phyloP scores from a whole-genome alignment of 2,329 filamentous ascomycete species.

The Akanthomyces dipterigenus region DNA sequence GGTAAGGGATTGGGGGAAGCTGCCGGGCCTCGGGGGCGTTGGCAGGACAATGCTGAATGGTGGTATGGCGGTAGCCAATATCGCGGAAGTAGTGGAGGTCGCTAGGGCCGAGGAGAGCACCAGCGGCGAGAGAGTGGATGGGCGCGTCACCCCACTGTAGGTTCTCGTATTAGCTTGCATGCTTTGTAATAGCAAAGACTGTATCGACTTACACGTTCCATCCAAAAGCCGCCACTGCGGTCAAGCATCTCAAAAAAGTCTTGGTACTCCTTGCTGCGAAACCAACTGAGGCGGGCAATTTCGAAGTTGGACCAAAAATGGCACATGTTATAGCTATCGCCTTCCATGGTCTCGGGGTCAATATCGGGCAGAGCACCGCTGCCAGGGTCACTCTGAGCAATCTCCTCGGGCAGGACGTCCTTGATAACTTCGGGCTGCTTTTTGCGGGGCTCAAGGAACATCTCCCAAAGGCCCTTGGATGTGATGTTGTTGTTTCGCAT shows the following conservation, averaged over 20 bases:
- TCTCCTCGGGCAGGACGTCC: slow-evolving; percentile 69
- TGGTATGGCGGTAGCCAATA: slow-evolving; percentile 96
- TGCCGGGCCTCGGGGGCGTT: slow-evolving; percentile 81
- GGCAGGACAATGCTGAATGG: slow-evolving; percentile 95
- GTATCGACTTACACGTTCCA: slow-evolving; percentile 68
- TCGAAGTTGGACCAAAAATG: slow-evolving; percentile 99
- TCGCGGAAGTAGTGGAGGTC: slow-evolving; percentile 99
- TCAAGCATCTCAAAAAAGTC: slow-evolving; percentile 99
- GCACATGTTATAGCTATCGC: slow-evolving; percentile 99
- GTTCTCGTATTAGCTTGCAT: not conserved
- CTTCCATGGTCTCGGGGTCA: slow-evolving; percentile 90
- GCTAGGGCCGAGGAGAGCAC: slow-evolving; percentile 68
- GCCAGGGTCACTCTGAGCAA: slow-evolving; percentile 67
- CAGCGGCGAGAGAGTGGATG: slow-evolving; percentile 94
- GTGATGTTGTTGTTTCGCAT: slow-evolving; percentile 86
- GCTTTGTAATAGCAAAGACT: not conserved
- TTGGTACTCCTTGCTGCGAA: slow-evolving; percentile 93
- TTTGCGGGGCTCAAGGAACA: slow-evolving; percentile 81
- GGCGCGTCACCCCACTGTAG: slow-evolving; percentile 95
- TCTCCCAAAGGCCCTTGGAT: slow-evolving; percentile 93
- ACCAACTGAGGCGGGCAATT: slow-evolving; percentile 90
- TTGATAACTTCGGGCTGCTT: slow-evolving; percentile 55
- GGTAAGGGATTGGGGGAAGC: slow-evolving; percentile 68
- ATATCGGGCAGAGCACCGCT: slow-evolving; percentile 68
- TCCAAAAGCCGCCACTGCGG: slow-evolving; percentile 96